Evolutionary conservation across 2,329 filamentous ascomycete genomes (phyloP), one percentile per base, ranked within the genome.

Genomic region (Chalaropsis ovoidea): DNA sequence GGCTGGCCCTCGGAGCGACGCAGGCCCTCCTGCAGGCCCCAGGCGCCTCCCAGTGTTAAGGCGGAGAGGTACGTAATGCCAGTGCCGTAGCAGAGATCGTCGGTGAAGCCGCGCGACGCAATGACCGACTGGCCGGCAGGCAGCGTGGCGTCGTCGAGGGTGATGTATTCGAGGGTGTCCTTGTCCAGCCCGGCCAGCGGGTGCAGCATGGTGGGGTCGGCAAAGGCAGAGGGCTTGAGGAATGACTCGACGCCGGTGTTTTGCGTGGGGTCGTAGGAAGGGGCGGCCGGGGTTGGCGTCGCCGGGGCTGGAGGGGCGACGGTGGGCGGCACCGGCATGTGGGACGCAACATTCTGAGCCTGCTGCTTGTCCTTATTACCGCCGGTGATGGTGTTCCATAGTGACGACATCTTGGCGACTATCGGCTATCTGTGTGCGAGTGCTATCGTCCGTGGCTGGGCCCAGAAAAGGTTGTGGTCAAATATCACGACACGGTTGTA

Each of bases 71-170:
- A 99, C 73, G 91, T 96, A 69, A 93, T 86, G 71, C 94, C 94
- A 24, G 94, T 95, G 73, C 95, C 94, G 76, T 99, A 99, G 78
- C 94, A 97, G 68, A 99, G 84, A 76, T 99, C 94, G 74, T 99
- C 94, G 68, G 92, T 95, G 86, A 95, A 99, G 74, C 94, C 94
- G 75, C 94, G 87, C 66, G 92, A 96, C 54, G 95, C 94, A 65
- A 99, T 83, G 65, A 92, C 88, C 54, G 93, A 95, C 74, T 89
- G 88, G 67, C 86, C 83, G 72, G 91, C 92, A 61, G 92, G 91
- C 22, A 95, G 82, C 35, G 87, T 84, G 62, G 90, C 89, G 75
- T 99, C 95, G 77, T 99, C 94, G 73, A 99, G 86, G 31, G 88
- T 87, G 70, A 99, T 83, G 77, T 99, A 99, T 76, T 99, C 94